Evolutionary conservation across 139 green algal species (phyloP).

Genomic region (Tetradesmus obliquus): DNA sequence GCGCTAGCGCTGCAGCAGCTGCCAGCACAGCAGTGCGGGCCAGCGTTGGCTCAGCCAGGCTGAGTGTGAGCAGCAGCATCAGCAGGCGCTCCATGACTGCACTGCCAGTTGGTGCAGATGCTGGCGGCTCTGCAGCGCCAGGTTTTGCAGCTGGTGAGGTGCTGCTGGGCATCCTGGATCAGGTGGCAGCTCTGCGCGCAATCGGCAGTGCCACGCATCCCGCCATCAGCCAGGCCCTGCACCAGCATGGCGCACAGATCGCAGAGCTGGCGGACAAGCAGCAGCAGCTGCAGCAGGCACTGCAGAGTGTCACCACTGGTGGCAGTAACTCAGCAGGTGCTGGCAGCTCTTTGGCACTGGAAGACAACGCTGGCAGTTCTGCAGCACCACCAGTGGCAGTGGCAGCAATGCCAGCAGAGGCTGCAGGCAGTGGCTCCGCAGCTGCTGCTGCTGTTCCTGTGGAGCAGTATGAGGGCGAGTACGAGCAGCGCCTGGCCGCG

Average conservation of each 20-base stretch:
- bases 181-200: slow-evolving; percentile 33
- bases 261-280: background rate
- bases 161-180: slow-evolving; percentile 38
- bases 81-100: background rate
- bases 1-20: background rate
- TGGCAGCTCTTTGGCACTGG: background rate
- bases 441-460: background rate
- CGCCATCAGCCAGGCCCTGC: slow-evolving; percentile 17
- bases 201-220: slow-evolving; percentile 44
- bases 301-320: background rate
- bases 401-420: background rate
- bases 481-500: background rate
- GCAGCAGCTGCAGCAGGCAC: slow-evolving; percentile 22
- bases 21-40: background rate
- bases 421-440: background rate
- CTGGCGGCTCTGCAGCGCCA: background rate
- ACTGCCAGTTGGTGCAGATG: background rate
- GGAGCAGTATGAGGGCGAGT: background rate
- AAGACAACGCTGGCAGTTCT: background rate
- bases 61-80: slow-evolving; percentile 6
- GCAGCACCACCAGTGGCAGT: background rate
- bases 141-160: background rate
- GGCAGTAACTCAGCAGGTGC: background rate
- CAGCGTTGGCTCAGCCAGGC: background rate
- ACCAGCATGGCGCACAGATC: slow-evolving; percentile 19